These are phyloP conservation scores for Fusarium pseudocircinatum DNA, from an alignment of 2,329 filamentous ascomycete genomes.

Conservation along the genomic window DNA sequence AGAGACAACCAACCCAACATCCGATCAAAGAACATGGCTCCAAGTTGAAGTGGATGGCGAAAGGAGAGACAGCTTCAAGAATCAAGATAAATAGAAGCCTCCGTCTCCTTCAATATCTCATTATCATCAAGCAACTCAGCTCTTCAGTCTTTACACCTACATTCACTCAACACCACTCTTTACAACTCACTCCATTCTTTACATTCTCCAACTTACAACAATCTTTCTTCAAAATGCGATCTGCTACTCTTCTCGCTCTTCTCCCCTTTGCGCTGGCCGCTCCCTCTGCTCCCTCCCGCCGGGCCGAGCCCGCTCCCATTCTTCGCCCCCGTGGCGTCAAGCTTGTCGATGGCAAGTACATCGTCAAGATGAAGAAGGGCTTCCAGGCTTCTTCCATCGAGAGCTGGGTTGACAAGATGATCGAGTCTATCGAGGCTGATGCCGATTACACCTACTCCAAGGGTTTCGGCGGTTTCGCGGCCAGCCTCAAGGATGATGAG, in stretches of 20 bases:
- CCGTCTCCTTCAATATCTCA: background rate
- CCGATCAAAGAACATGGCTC: background rate
- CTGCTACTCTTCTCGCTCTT: constrained; percentile 47
- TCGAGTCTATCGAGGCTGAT: constrained; percentile 44
- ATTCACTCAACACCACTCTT: constrained; percentile 23
- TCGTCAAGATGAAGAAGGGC: constrained; percentile 49
- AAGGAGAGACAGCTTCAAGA: constrained; percentile 11
- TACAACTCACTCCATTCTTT: constrained; percentile 6
- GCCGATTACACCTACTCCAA: constrained; percentile 46
- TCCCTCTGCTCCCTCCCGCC: constrained; percentile 45
- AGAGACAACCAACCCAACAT: constrained; percentile 2
- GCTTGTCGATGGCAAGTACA: constrained; percentile 50
- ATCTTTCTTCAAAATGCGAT: constrained; percentile 44
- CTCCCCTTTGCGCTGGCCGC: constrained; percentile 47
- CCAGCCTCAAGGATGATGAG: constrained; percentile 40
- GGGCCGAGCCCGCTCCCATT: constrained; percentile 48
- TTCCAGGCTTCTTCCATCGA: constrained; percentile 24
- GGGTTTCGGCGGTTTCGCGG: constrained; percentile 43
- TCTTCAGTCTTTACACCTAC: constrained; percentile 23
- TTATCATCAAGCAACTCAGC: constrained; percentile 29
- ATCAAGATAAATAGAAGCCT: constrained; percentile 31
- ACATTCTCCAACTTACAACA: background rate
- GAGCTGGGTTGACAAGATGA: constrained; percentile 31
- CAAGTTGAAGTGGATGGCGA: background rate
- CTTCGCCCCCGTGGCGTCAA: constrained; percentile 45